Base-by-base conservation (phyloP, 192 early-diverging fungal species). In the Coemansia sp. region DNA sequence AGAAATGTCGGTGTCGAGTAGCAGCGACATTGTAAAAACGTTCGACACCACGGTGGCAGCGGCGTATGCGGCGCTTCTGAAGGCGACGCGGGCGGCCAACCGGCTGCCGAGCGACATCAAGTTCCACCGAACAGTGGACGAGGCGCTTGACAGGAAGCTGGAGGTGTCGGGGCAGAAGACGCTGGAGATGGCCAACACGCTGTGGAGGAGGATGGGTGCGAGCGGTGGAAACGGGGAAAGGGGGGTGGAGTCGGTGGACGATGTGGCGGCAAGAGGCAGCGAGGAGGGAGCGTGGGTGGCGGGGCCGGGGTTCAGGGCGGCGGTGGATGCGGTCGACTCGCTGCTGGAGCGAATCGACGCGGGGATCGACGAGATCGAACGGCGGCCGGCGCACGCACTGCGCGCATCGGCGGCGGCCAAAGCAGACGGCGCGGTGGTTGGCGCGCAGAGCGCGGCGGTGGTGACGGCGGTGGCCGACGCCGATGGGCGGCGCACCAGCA, bases 341-440 rank as follows among this genome's bases (percentile, higher is more conserved):
- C 68, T 95, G 69, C 78, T 95, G 8, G 94, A 98, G 77, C 88
- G 87, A 62, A 90, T 92, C 87, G 94, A 95, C 73, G 78, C 89
- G 11, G 87, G 87, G 18, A 65, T 94, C 41, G 94, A 95, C 73
- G 89, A 90, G 66, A 74, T 90, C 41, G 76, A 76, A 0, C 69
- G 65, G 36, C 83, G 84, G 42, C 41, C 64, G 0, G 74, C 70
- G 46, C 72, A 75, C 46, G 55, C 26, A 15, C 22, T 71, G 41
- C 72, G 78, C 40, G 32, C 54, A 18, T 4, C 61, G 16, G 71
- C 66, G 5, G 80, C 74, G 32, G 5, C 51, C 8, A 52, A 52
- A 13, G 15, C 10, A n/a, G n/a, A 64, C 81, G 9, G 52, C 62
- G 12, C 47, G 77, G n/a, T 46, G 63, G n/a, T 61, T 66, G 36